Evolutionary conservation across 257 asterid genomes (phyloP).

Genomic region (Solanum pennellii): DNA sequence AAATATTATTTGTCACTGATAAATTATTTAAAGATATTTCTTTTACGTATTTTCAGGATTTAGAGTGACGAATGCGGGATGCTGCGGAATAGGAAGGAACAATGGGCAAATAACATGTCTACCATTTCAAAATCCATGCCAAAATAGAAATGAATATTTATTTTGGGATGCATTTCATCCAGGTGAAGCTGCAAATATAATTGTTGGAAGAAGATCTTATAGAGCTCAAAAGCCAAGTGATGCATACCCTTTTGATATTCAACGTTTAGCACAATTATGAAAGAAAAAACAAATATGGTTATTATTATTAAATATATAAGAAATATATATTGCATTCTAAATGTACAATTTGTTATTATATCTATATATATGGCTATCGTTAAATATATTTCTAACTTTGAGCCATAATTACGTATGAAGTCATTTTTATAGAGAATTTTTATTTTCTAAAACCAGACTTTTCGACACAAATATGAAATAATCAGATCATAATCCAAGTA

Average conservation of each 20-base stretch:
- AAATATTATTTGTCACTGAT: background rate
- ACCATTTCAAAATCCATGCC: conserved; percentile 59
- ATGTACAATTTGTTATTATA: background rate
- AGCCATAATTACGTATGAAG: background rate
- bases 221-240: conserved; percentile 52
- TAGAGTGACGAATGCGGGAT: conserved; percentile 65
- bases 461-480: background rate
- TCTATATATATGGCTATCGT: background rate
- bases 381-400: too few relatives aligned
- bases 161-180: conserved; percentile 98
- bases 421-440: too few relatives aligned
- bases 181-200: conserved; percentile 54
- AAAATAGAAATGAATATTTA: conserved; percentile 43
- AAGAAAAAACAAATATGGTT: background rate
- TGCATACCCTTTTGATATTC: conserved; percentile 69
- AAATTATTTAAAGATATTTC: background rate
- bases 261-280: conserved; percentile 57
- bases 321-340: background rate
- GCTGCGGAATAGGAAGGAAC: conserved; percentile 92
- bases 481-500: rapidly evolving
- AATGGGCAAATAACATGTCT: conserved; percentile 89
- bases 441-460: too few relatives aligned
- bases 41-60: conserved; percentile 30
- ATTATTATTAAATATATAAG: background rate
- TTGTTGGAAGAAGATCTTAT: conserved; percentile 71